Evolutionary conservation across 2,329 filamentous ascomycete species (phyloP).

Genomic region (Fusarium odoratissimum): DNA sequence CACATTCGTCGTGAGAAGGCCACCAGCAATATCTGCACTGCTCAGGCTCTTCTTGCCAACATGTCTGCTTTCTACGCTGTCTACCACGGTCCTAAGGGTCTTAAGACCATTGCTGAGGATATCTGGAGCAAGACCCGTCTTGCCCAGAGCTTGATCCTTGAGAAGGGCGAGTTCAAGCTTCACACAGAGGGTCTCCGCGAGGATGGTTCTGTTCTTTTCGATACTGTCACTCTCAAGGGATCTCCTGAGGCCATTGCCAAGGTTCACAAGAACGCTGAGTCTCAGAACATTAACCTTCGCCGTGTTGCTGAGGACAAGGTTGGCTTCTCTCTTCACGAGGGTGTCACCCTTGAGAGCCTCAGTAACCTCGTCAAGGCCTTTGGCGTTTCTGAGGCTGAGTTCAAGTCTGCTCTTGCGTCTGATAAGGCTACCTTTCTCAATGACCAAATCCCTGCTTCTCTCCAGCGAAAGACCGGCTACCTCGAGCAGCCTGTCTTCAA

Average conservation of each 20-base stretch:
- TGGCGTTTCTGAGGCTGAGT: constrained; percentile 42
- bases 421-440: constrained; percentile 51
- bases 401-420: constrained; percentile 43
- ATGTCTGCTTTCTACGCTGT: constrained; percentile 96
- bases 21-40: constrained; percentile 97
- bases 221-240: constrained; percentile 79
- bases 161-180: constrained; percentile 70
- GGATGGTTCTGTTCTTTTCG: constrained; percentile 74
- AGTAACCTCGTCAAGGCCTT: constrained; percentile 41
- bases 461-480: constrained; percentile 79
- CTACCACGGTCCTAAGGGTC: constrained; percentile 87
- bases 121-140: constrained; percentile 76
- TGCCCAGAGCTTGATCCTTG: constrained; percentile 60
- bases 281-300: constrained; percentile 44
- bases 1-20: constrained; percentile 97
- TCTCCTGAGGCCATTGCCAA: constrained; percentile 42
- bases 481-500: constrained; percentile 95
- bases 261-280: constrained; percentile 38
- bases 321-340: constrained; percentile 49
- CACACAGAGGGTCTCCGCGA: constrained; percentile 66
- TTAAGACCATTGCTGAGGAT: constrained; percentile 86
- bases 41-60: constrained; percentile 92
- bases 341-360: constrained; percentile 40
- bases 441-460: constrained; percentile 62
- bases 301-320: constrained; percentile 47